phyloP scores from a whole-genome alignment of 2,329 filamentous ascomycete genomes.

The Fusarium scirpi region DNA sequence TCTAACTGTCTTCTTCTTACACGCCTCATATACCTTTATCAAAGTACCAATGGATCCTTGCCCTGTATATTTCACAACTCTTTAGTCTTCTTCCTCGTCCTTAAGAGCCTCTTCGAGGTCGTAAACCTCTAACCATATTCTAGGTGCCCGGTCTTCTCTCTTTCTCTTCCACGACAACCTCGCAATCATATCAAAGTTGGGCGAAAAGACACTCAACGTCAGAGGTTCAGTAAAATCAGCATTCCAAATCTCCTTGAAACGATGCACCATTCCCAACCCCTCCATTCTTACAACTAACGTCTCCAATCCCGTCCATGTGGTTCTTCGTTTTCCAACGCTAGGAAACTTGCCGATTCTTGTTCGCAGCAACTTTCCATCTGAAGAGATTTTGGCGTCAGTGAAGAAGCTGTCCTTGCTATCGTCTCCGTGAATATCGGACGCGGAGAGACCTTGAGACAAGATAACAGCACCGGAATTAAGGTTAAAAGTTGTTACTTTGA shows the following conservation, averaged over 20 bases:
- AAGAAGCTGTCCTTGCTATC: background rate
- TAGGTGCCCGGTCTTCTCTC: background rate
- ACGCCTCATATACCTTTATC: no score
- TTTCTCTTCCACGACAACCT: background rate
- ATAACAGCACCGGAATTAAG: background rate
- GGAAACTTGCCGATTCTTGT: background rate
- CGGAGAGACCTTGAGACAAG: background rate
- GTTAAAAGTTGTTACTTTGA: background rate
- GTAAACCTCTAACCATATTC: background rate
- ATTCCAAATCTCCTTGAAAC: background rate
- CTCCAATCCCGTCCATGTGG: background rate
- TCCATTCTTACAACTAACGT: background rate
- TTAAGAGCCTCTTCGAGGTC: background rate
- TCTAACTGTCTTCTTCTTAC: no score
- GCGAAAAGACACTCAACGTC: background rate
- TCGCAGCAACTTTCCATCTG: background rate
- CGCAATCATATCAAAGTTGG: background rate
- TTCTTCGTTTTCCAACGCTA: background rate
- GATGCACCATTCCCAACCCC: background rate
- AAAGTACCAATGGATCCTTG: no score
- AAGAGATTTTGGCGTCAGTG: background rate
- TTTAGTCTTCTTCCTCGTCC: background rate
- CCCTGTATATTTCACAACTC: no score
- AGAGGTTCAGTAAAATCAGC: background rate
- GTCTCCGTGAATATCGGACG: background rate